Conservation (phyloP, 2,329 filamentous ascomycete genomes). For the Diaporthe ilicicola region DNA sequence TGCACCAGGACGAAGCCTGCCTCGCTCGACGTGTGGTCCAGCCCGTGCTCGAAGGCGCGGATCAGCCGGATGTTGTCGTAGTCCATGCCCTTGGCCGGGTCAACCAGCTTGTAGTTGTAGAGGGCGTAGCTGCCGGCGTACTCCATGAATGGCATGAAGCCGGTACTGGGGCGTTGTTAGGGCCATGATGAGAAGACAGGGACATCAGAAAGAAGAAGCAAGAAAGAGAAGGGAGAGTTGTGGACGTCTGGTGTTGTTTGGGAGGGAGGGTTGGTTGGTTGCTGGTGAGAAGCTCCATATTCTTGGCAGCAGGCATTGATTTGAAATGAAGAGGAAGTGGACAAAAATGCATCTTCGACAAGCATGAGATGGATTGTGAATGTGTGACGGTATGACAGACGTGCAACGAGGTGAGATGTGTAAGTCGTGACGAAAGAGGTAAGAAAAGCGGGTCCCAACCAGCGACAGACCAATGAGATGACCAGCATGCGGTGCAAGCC, state of each 20-base stretch:
- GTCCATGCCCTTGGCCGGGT: slow-evolving; percentile 64
- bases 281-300: slow-evolving; percentile 12
- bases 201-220: not conserved
- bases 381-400: slow-evolving; percentile 21
- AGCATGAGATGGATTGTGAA: not conserved
- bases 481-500: slow-evolving; percentile 13
- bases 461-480: slow-evolving; percentile 1
- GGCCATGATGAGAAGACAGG: not conserved
- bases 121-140: slow-evolving; percentile 76
- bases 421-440: slow-evolving; percentile 17
- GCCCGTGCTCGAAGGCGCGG: slow-evolving; percentile 88
- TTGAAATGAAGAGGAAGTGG: not conserved
- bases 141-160: slow-evolving; percentile 94
- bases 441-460: not conserved
- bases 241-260: not conserved
- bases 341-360: not conserved
- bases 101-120: slow-evolving; percentile 71
- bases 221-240: not conserved
- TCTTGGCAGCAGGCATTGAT: not conserved
- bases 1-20: slow-evolving; percentile 97
- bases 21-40: slow-evolving; percentile 87
- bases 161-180: slow-evolving; percentile 51
- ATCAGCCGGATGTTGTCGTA: slow-evolving; percentile 81
- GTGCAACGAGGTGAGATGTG: not conserved
- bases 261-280: too few relatives aligned